Percentiles rank a stretch among this genome's conserved stretches.
phyloP scores from a whole-genome alignment of 306 rosid genomes.

The Chamaecrista fasciculata region DNA sequence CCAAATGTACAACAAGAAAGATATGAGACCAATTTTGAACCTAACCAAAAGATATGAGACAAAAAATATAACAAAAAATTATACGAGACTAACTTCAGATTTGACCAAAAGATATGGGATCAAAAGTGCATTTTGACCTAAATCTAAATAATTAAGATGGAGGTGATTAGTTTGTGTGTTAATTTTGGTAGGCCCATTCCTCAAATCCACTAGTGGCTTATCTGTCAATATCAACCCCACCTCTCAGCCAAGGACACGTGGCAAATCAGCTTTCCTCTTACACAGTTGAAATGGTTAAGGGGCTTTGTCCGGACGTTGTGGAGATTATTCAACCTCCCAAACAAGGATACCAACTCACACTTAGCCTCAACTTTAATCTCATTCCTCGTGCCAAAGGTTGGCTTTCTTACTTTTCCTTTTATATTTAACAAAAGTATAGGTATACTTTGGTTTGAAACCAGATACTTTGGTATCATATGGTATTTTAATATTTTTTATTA shows the following conservation, averaged over 20 bases:
- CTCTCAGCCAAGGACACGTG: conserved; percentile 55
- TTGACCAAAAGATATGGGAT: not conserved
- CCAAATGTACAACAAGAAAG: no score
- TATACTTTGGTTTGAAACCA: no score
- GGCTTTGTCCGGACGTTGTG: conserved; percentile 47
- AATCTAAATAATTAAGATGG: not conserved
- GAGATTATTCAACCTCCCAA: conserved; percentile 61
- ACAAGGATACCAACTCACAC: conserved; percentile 75
- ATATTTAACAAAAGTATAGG: no score
- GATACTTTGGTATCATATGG: no score
- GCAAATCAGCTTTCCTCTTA: conserved; percentile 41
- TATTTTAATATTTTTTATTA: no score
- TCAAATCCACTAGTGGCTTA: conserved; percentile 49
- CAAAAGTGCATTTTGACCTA: no score
- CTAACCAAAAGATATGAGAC: no score
- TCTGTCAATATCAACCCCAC: conserved; percentile 73
- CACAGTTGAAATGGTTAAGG: conserved; percentile 61
- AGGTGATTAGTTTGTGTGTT: conserved; percentile 24
- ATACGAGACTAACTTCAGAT: no score
- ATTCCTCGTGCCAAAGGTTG: conserved; percentile 64
- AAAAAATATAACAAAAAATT: no score
- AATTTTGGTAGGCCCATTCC: conserved; percentile 52
- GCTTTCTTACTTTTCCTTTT: not conserved
- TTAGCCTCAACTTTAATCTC: conserved; percentile 53
- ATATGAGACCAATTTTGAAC: no score